Conservation (phyloP, 2,329 filamentous ascomycete genomes). For the Alternaria viburni region DNA sequence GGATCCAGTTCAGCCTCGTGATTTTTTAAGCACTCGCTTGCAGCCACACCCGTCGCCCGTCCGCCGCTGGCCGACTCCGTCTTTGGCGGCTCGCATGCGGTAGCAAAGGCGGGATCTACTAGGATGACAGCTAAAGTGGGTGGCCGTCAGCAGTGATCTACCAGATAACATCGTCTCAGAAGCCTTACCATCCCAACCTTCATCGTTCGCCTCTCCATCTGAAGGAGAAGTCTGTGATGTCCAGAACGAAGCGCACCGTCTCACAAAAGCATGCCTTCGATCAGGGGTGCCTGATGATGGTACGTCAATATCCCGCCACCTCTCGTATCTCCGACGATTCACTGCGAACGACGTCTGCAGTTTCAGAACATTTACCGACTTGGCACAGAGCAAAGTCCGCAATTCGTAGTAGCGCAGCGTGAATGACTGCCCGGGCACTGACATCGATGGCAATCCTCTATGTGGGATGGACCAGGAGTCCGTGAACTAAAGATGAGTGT, state of each 20-base stretch:
- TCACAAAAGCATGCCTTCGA: conserved; percentile 21
- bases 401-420: conserved; percentile 14
- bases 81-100: too few species aligned
- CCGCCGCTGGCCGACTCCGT: too few species aligned
- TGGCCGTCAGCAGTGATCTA: too few species aligned
- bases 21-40: too few species aligned
- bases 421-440: conserved; percentile 16
- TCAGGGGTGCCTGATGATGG: conserved; percentile 8
- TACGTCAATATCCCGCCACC: conserved; percentile 25
- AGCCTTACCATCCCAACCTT: too few species aligned
- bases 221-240: background rate
- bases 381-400: background rate
- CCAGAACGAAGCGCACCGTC: conserved; percentile 30
- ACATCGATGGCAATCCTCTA: conserved; percentile 24
- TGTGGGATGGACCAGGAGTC: conserved; percentile 23
- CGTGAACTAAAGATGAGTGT: conserved; percentile 7
- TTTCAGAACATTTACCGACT: background rate
- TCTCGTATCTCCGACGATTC: background rate
- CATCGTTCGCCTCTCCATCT: too few species aligned
- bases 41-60: too few species aligned
- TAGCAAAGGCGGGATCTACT: too few species aligned
- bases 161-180: too few species aligned
- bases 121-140: too few species aligned
- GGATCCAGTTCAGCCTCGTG: too few species aligned
- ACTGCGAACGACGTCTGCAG: background rate